Evolutionary conservation across 2,329 filamentous ascomycete species (phyloP), one percentile per base, ranked within the genome.

Genomic region (Penicillium sp.): DNA sequence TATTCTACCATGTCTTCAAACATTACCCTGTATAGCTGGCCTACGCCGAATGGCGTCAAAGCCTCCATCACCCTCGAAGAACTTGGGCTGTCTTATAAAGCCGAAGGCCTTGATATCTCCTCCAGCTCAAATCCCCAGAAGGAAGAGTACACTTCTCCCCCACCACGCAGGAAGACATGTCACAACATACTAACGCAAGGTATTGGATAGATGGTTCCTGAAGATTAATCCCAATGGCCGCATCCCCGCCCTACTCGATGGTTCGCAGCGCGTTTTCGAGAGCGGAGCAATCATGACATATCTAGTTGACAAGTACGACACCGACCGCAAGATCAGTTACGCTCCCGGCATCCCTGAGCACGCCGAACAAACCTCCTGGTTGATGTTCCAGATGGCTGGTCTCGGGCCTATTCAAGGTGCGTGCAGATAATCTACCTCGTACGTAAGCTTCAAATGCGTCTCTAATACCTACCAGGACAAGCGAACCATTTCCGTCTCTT

Each of bases 221-320:
- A 66, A 71, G 39, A 73, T 75, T 50, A 75, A 75, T 50, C 73
- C 73, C n/a, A 75, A 75, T 55, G 74, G 73, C 29, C 69, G 73
- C 33, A 75, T 75, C 46, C 73, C 72, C 17, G 73, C 72, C 17
- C 64, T 76, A 38, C 62, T 68, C 29, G 73, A 76, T 56, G 63
- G 64, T 34, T 52, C 59, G 1, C 55, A 68, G 57, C 62, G 66
- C 2, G 62, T 75, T 32, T 76, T 76, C 53, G 73, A 76, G 53
- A 70, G 69, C 41, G 72, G 70, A 6, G 64, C 71, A 1, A 71
- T 76, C 41, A 68, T 75, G 65, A 62, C 72, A 22, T 77, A 76
- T 48, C 62, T 77, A 10, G 62, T 59, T 34, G 65, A 72, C 22
- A 67, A 66, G 38, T 76, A 76, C 51, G 73, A 76, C 53, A 55